Evolutionary conservation across 139 green algal species (phyloP), one percentile per base, ranked within the genome.

Genomic region (Picochlorum sp.): DNA sequence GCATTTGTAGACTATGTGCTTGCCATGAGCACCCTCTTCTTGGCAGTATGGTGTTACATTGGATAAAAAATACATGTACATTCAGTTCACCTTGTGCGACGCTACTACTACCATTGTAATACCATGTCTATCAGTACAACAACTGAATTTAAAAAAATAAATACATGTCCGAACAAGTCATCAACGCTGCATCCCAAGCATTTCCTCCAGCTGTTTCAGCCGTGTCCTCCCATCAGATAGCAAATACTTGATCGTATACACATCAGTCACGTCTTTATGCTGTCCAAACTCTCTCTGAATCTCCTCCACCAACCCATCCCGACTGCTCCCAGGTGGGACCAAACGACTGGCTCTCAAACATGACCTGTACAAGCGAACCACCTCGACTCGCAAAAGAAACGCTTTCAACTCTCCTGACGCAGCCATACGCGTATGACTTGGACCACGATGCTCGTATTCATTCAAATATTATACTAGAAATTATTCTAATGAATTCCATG

Each of bases 1-100:
- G 87, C 85, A n/a, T 88, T 89, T 68, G 83, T 81, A n/a, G 87
- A 92, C 62, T 93, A 89, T 46, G 75, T 80, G 20, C 58, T 95
- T 0, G 83, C 81, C 20, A 85, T 79, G 67, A 59, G 74, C 14
- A 66, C 87, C 16, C 70, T 95, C 4, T 86, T 87, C 61, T 49
- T 93, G 4, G 69, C 84, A 44, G 72, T 81, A 1, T 87, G 74
- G 70, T 88, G 87, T 68, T 92, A 88, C 71, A 84, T 93, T 45
- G 86, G 86, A 6, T 92, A 44, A 58, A 65, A 65, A 65, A 58
- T 57, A 59, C 14, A 59, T 34, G 16, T 41, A 14, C 23, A 38
- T 30, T 30, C 51, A 59, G 26, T 34, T 30, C 20, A 59, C 8
- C 18, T 9, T 7, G 9, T 32, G 49, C 6, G 18, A 21, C n/a